Percentiles rank a stretch among this genome's conserved stretches.
Evolutionary conservation across 2,329 filamentous ascomycete species (phyloP).

Genomic region (Parasarocladium wereldwijsianum): DNA sequence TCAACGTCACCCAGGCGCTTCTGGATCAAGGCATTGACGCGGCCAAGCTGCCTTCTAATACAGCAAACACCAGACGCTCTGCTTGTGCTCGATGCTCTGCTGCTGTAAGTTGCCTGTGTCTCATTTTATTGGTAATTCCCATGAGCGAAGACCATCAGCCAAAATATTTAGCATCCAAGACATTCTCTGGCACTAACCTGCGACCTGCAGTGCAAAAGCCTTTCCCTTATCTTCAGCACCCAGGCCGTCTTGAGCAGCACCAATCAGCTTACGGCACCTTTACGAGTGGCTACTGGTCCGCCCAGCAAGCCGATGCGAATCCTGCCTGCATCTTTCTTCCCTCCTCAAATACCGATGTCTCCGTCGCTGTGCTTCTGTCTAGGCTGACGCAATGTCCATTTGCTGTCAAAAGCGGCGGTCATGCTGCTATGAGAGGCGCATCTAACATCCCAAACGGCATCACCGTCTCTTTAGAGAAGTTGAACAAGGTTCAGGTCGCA

Average conservation of each 20-base stretch:
- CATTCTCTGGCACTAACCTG: too few relatives aligned
- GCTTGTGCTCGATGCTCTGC: not conserved
- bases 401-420: constrained; percentile 29
- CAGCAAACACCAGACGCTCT: not conserved
- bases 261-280: too few relatives aligned
- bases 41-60: constrained; percentile 5
- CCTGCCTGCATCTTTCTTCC: constrained; percentile 6
- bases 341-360: constrained; percentile 7
- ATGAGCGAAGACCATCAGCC: too few relatives aligned
- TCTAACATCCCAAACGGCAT: constrained; percentile 21
- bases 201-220: too few relatives aligned
- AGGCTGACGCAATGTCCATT: constrained; percentile 12
- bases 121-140: too few relatives aligned
- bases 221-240: too few relatives aligned
- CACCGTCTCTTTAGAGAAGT: constrained; percentile 19
- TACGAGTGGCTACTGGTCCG: constrained; percentile 8
- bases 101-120: constrained; percentile 1
- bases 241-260: too few relatives aligned
- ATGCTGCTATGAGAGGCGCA: constrained; percentile 23
- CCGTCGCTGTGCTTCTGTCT: constrained; percentile 5
- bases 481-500: constrained; percentile 18
- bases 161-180: too few relatives aligned
- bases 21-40: constrained; percentile 8
- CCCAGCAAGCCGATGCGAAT: constrained; percentile 22
- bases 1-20: constrained; percentile 8